Evolutionary conservation across 192 early-diverging fungal species (phyloP), one percentile per base, ranked within the genome.

Genomic region (Borealophlyctis nickersoniae): DNA sequence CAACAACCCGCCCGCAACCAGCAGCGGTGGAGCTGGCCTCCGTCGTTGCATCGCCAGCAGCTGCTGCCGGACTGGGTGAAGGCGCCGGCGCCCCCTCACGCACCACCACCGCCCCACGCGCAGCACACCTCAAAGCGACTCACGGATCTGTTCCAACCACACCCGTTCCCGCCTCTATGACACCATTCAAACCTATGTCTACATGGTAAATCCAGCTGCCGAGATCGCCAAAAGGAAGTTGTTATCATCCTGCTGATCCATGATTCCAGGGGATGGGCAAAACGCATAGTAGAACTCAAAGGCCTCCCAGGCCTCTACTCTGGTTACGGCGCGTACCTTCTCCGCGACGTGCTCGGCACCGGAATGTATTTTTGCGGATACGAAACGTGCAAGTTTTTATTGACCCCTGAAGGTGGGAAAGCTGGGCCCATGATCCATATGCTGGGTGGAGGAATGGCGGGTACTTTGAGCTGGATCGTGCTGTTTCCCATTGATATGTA

Each of bases 401-500:
- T 71, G 14, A 66, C 67, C 1, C 52, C 56, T 30, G 56, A 54
- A 26, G 67, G 66, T 2, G 50, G 54, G 22, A 35, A 35, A 19
- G 58, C 70, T 2, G 70, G 72, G 22, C 65, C 75, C 14, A 30
- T 79, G 24, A 59, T 69, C 27, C 71, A 80, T 54, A 77, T 81
- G 74, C 26, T 77, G 45, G 71, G 69, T n/a, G 81, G 81, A 26
- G 81, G 81, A 9, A 14, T 83, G 2, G 75, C 74, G 13, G 81
- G 81, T 5, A 72, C 75, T 3, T 31, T 73, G 2, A 67, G 66
- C 1, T 83, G 81, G 81, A 52, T 81, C 31, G 62, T 83, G 5
- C 48, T 83, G 33, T 83, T 70, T 60, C 81, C 81, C 22, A 83
- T 83, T 28, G 81, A 83, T 54, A 36, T 83, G 73, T 81, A 68